Base-by-base conservation (phyloP, 306 rosid species). In the Ochetophila trinervis region DNA sequence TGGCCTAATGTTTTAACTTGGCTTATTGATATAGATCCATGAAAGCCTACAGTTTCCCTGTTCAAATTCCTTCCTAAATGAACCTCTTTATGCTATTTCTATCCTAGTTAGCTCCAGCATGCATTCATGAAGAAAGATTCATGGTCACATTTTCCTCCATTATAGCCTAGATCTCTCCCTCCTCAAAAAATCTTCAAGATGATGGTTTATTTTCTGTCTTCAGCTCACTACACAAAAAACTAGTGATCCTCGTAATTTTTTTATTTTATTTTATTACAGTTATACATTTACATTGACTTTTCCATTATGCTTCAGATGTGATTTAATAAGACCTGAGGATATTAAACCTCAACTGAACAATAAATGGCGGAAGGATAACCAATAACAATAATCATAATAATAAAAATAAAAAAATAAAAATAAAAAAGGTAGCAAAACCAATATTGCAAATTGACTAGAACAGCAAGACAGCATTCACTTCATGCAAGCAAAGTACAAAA, bases 401-500 rank as follows among this genome's bases (percentile, higher is more conserved):
- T n/a, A n/a, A n/a, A n/a, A n/a, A n/a, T n/a, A n/a, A n/a, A n/a
- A n/a, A n/a, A n/a, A n/a, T n/a, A 49, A 5, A 44, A 35, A 63
- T 10, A 16, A 73, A 5, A 47, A 55, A n/a, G 3, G 54, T 1
- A 30, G 9, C 42, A 71, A 73, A n/a, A 50, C 21, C 59, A 37
- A 22, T 53, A 35, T 32, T 48, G 54, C 57, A 68, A 18, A 24
- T 51, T 47, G 57, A 40, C 52, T 51, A 52, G 40, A 16, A 35
- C 56, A 6, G 45, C 0, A 40, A 40, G 45, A 40, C 10, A 40
- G 12, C 45, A 40, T 12, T 40, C 45, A 8, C 12, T 40, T 4
- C 45, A 40, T 40, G 30, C 56, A 36, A 53, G 35, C 16, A 68
- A 23, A 61, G 62, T 36, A 61, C 36, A 58, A 67, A 60, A 13